A percentile compares a stretch with the other conserved stretches of the same genome.
Evolutionary conservation across 1,284 basidiomycete genomes (phyloP).

Genomic region (Puccinia horiana): DNA sequence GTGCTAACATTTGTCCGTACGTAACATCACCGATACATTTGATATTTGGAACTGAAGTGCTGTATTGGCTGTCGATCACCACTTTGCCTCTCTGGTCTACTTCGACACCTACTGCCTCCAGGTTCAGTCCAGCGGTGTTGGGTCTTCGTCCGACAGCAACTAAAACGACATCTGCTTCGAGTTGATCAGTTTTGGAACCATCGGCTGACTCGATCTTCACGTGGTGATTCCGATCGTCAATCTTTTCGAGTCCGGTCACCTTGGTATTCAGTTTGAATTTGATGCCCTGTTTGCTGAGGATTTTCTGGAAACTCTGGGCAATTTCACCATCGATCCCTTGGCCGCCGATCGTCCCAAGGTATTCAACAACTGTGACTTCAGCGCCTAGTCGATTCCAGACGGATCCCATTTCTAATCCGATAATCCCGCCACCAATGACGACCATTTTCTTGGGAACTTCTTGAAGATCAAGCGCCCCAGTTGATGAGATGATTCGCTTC

Average conservation of each 20-base stretch:
- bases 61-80: constrained; percentile 87
- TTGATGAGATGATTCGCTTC: constrained; percentile 91
- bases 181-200: constrained; percentile 84
- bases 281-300: constrained; percentile 85
- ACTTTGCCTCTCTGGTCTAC: constrained; percentile 87
- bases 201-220: constrained; percentile 88
- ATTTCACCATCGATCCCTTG: constrained; percentile 94
- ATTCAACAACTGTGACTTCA: constrained; percentile 96
- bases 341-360: constrained; percentile 79
- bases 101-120: constrained; percentile 90
- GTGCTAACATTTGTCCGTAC: constrained; percentile 97
- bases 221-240: constrained; percentile 73
- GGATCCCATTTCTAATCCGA: constrained; percentile 94
- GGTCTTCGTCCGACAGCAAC: constrained; percentile 88
- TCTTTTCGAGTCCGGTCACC: constrained; percentile 74
- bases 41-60: constrained; percentile 80
- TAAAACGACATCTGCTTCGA: constrained; percentile 93
- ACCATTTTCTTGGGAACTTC: constrained; percentile 95
- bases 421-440: constrained; percentile 96
- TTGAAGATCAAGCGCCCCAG: constrained; percentile 84
- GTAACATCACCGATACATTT: constrained; percentile 98
- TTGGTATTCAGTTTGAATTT: constrained; percentile 99
- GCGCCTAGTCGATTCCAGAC: constrained; percentile 95
- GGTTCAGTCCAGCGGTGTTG: constrained; percentile 77
- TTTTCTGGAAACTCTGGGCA: constrained; percentile 85